Evolutionary conservation across 2,329 filamentous ascomycete species (phyloP).

Genomic region (Venturiaceae sp.): DNA sequence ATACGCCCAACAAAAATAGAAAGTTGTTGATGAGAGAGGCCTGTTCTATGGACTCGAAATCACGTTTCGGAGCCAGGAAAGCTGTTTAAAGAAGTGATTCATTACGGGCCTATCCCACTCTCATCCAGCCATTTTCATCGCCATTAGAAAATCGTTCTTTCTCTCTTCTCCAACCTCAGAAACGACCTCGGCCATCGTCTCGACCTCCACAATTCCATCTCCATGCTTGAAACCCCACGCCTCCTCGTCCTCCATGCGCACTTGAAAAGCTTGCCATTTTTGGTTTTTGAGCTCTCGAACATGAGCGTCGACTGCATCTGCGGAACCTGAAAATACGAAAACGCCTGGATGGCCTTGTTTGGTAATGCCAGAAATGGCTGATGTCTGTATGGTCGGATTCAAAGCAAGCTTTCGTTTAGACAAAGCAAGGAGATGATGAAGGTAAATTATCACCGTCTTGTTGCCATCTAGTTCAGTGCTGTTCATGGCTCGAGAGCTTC

Average conservation of each 20-base stretch:
- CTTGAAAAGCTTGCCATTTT: conserved; percentile 38
- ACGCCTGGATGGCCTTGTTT: conserved; percentile 38
- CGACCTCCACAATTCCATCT: conserved; percentile 29
- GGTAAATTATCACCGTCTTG: conserved; percentile 34
- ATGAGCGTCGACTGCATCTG: conserved; percentile 27
- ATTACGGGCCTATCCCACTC: too few relatives aligned
- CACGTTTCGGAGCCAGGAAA: too few relatives aligned
- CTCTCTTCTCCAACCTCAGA: conserved; percentile 21
- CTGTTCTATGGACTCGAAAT: too few relatives aligned
- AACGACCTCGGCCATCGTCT: conserved; percentile 34
- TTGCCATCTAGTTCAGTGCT: not conserved
- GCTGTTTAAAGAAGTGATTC: too few relatives aligned
- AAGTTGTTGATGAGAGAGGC: too few relatives aligned
- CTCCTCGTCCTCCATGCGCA: conserved; percentile 28
- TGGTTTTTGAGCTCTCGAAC: conserved; percentile 30
- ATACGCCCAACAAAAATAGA: too few relatives aligned
- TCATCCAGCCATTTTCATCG: conserved; percentile 1
- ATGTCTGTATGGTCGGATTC: conserved; percentile 16
- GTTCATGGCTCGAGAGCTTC: too few relatives aligned
- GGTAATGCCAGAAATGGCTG: conserved; percentile 28
- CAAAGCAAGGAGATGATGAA: conserved; percentile 36
- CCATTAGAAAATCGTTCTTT: not conserved
- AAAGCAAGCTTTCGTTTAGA: conserved; percentile 36
- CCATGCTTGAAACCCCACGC: conserved; percentile 31
- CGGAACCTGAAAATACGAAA: conserved; percentile 31